phyloP scores from a whole-genome alignment of 2,329 filamentous ascomycete species.

The Periglandula ipomoeae region DNA sequence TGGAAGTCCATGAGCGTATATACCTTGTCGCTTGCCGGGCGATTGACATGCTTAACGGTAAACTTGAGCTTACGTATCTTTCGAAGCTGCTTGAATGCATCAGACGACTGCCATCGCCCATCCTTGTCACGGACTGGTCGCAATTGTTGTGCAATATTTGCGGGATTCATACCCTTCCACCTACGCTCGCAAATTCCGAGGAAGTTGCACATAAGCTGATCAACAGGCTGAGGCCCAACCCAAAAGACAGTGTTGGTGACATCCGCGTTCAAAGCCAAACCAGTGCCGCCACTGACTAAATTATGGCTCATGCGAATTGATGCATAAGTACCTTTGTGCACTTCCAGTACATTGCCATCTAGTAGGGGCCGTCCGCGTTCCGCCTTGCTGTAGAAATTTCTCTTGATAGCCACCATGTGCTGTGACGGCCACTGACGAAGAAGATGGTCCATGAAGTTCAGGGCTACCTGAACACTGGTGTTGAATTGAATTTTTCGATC shows the following conservation, averaged over 20 bases:
- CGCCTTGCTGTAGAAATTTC: constrained; percentile 64
- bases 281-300: constrained; percentile 38
- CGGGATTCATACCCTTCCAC: constrained; percentile 17
- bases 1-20: constrained; percentile 45
- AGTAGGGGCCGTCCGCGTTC: constrained; percentile 47
- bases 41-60: constrained; percentile 40
- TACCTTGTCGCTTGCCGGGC: constrained; percentile 33
- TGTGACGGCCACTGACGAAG: constrained; percentile 70
- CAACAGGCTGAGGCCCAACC: constrained; percentile 34
- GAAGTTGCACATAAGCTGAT: constrained; percentile 27
- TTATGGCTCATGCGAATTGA: constrained; percentile 67
- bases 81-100: constrained; percentile 45
- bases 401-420: constrained; percentile 61
- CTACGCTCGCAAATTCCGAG: constrained; percentile 20
- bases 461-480: constrained; percentile 61
- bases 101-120: constrained; percentile 29
- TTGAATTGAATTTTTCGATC: constrained; percentile 50
- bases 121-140: constrained; percentile 22
- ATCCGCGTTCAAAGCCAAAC: constrained; percentile 78
- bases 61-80: constrained; percentile 49
- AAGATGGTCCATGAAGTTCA: constrained; percentile 88
- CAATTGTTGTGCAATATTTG: constrained; percentile 21
- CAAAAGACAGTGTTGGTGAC: constrained; percentile 90
- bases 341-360: constrained; percentile 50
- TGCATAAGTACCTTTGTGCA: constrained; percentile 82